Conservation (phyloP, 1,284 basidiomycete species). For the Grifola frondosa region DNA sequence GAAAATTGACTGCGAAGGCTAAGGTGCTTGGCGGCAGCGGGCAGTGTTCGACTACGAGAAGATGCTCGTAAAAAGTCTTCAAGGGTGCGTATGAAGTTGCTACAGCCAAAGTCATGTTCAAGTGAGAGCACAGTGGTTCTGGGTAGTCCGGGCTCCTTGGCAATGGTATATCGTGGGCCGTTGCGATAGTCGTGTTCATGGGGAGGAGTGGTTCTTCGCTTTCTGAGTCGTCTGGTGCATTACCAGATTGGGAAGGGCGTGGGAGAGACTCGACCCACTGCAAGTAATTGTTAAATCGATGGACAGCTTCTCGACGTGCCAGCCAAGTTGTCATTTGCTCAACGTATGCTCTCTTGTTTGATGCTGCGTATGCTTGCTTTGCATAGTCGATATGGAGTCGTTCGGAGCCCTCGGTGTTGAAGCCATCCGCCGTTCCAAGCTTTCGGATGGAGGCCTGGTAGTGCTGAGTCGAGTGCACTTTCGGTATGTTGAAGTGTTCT, state of each 20-base stretch:
- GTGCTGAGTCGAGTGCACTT: conserved; percentile 28
- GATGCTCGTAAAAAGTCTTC: conserved; percentile 4
- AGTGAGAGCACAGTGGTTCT: conserved; percentile 1
- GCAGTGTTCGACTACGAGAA: background rate
- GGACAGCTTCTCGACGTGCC: conserved; percentile 14
- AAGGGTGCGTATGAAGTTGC: conserved; percentile 7
- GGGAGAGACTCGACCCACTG: conserved; percentile 6
- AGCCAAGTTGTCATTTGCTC: conserved; percentile 26
- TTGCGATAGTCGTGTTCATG: background rate
- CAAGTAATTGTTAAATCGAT: conserved; percentile 4
- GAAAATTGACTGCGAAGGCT: conserved; percentile 4
- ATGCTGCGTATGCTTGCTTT: conserved; percentile 21
- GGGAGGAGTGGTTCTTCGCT: background rate
- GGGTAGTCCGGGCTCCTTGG: conserved; percentile 6
- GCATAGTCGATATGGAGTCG: conserved; percentile 30
- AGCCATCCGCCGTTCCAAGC: conserved; percentile 23
- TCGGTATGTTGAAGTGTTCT: conserved; percentile 30
- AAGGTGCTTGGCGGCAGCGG: background rate
- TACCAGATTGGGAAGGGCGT: background rate
- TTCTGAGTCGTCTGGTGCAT: background rate
- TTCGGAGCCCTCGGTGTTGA: conserved; percentile 27
- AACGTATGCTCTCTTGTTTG: conserved; percentile 20
- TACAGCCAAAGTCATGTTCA: conserved; percentile 7
- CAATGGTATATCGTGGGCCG: conserved; percentile 3
- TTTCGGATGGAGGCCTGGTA: conserved; percentile 20